These are phyloP conservation scores for Parastagonospora nodorum DNA, from an alignment of 2,329 filamentous ascomycete genomes.

Conservation along the genomic window DNA sequence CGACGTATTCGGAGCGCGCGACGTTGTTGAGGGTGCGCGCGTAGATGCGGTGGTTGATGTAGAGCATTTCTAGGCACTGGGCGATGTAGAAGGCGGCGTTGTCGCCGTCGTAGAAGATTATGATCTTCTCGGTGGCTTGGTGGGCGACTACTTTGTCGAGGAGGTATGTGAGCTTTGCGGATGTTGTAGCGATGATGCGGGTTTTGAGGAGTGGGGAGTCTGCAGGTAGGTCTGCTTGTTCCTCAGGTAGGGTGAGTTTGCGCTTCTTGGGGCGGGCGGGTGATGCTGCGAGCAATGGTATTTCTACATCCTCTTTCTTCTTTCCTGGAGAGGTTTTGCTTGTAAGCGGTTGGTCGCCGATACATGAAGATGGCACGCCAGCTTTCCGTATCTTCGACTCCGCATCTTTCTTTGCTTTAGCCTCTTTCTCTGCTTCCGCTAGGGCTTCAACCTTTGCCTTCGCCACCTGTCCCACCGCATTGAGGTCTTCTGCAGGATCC, in stretches of 20 bases:
- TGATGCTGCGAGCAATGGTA: conserved; percentile 10
- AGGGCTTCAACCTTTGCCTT: conserved; percentile 32
- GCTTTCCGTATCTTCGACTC: conserved; percentile 34
- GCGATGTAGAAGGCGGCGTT: conserved; percentile 87
- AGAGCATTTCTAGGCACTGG: conserved; percentile 75
- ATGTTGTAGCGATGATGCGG: conserved; percentile 76
- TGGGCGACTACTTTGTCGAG: conserved; percentile 72
- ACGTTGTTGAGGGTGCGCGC: conserved; percentile 65
- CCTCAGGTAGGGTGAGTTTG: conserved; percentile 38
- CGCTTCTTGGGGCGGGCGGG: conserved; percentile 33
- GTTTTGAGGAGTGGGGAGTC: conserved; percentile 64
- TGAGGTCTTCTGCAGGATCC: conserved; percentile 32
- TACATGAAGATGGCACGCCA: conserved; percentile 49
- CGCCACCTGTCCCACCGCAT: conserved; percentile 31
- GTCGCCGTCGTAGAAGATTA: conserved; percentile 90
- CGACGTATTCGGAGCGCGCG: conserved; percentile 74
- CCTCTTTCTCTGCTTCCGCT: conserved; percentile 25
- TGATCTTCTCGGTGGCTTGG: conserved; percentile 77
- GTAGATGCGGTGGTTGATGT: conserved; percentile 69
- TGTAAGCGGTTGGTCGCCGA: conserved; percentile 42
- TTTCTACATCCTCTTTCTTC: conserved; percentile 3
- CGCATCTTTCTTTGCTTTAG: conserved; percentile 9
- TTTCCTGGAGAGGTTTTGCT: conserved; percentile 32
- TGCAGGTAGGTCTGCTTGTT: conserved; percentile 36
- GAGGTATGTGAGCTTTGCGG: conserved; percentile 85